Percentiles rank a stretch among this genome's conserved stretches.
phyloP scores from a whole-genome alignment of 192 early-diverging fungal species.

The Linnemannia hyalina region DNA sequence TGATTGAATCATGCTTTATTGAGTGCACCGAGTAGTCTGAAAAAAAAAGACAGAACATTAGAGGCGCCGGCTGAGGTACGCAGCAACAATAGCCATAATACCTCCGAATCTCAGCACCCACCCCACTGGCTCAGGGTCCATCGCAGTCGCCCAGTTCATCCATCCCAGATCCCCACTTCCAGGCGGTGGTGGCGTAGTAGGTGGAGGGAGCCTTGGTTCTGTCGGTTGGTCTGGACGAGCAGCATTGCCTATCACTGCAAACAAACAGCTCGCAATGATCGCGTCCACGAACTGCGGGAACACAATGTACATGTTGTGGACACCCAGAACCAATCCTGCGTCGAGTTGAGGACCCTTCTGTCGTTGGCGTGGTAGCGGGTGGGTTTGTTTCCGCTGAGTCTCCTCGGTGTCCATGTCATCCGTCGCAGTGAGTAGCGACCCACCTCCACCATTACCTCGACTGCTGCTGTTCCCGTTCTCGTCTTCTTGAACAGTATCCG shows the following conservation, averaged over 20 bases:
- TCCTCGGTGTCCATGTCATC: conserved; percentile 16
- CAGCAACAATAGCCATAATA: conserved; percentile 75
- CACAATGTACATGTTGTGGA: conserved; percentile 96
- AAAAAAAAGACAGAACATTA: not conserved
- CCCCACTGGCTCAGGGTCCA: conserved; percentile 64
- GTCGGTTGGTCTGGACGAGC: conserved; percentile 54
- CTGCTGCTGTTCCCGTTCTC: not conserved
- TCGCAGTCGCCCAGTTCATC: conserved; percentile 4
- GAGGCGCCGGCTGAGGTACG: conserved; percentile 47
- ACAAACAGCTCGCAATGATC: conserved; percentile 68
- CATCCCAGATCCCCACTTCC: not conserved
- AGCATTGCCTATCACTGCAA: conserved; percentile 71
- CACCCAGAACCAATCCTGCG: conserved; percentile 86
- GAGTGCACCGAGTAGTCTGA: no score
- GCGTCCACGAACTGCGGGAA: conserved; percentile 94
- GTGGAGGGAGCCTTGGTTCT: conserved; percentile 23
- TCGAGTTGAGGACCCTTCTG: conserved; percentile 23
- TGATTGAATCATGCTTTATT: no score
- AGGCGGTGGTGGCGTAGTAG: conserved; percentile 16
- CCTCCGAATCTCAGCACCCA: conserved; percentile 82
- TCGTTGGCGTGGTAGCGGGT: not conserved
- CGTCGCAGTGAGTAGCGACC: not conserved
- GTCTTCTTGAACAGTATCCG: not conserved
- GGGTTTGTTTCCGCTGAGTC: not conserved
- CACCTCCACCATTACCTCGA: not conserved